phyloP scores from a whole-genome alignment of 2,329 filamentous ascomycete genomes.

The Aciculosporium take region DNA sequence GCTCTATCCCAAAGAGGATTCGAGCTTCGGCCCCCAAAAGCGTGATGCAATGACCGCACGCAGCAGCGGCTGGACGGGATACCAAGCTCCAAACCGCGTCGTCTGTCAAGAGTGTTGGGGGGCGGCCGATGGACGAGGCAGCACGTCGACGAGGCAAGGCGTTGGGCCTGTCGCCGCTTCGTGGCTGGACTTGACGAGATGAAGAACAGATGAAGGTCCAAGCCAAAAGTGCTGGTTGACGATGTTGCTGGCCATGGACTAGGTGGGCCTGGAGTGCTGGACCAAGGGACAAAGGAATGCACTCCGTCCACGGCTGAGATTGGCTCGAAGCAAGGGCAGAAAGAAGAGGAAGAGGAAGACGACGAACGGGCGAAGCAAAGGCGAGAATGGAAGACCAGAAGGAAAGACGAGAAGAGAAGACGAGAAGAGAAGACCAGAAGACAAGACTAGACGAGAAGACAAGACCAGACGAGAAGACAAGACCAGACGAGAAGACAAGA shows the following conservation, averaged over 20 bases:
- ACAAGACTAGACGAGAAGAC: too few relatives aligned
- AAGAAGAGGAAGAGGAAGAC: neutral
- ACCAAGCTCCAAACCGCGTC: slow-evolving; percentile 1
- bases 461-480: too few relatives aligned
- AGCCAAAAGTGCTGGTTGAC: neutral
- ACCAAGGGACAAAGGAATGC: neutral
- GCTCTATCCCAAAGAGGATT: too few relatives aligned
- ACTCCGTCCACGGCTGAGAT: neutral
- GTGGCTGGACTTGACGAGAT: slow-evolving; percentile 4
- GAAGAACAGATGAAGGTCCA: neutral
- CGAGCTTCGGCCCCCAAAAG: neutral
- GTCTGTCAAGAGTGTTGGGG: neutral
- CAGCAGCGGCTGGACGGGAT: neutral
- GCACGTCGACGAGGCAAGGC: neutral
- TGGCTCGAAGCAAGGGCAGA: neutral
- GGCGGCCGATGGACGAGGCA: too few relatives aligned
- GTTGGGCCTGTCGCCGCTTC: slow-evolving; percentile 1
- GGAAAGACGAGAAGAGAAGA: neutral
- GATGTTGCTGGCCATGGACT: neutral
- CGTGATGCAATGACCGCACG: neutral
- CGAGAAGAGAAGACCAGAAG: too few relatives aligned
- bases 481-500: too few relatives aligned
- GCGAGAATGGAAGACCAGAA: neutral
- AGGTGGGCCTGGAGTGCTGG: neutral
- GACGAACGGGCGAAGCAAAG: neutral